These are phyloP conservation scores for Gonapodya prolifera DNA, from an alignment of 192 early-diverging fungal species.

Conservation along the genomic window DNA sequence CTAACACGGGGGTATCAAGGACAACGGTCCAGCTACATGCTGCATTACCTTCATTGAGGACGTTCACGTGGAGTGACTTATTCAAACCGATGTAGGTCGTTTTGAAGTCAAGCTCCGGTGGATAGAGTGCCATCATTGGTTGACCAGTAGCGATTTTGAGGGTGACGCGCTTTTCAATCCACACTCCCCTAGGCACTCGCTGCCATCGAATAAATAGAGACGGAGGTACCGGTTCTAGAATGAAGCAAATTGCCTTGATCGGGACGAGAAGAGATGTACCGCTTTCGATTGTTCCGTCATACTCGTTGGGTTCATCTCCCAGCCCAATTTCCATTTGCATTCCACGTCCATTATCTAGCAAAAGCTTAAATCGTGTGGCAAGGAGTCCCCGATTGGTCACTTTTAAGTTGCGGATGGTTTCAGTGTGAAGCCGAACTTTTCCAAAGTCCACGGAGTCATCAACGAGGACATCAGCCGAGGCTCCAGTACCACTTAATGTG, in stretches of 20 bases:
- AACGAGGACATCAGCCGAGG: conserved; percentile 34
- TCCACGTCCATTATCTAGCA: neutral
- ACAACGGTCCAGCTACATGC: conserved; percentile 33
- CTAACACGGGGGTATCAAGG: conserved; percentile 14
- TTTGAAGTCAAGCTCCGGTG: conserved; percentile 42
- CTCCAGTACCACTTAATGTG: conserved; percentile 36
- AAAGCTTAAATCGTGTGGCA: conserved; percentile 11
- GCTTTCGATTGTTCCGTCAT: conserved; percentile 28
- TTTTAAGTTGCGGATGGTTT: conserved; percentile 18
- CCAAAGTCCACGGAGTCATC: conserved; percentile 39
- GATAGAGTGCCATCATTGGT: conserved; percentile 37
- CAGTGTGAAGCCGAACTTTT: conserved; percentile 28
- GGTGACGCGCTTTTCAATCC: conserved; percentile 26
- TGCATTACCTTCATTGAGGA: conserved; percentile 47
- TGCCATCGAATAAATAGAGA: conserved; percentile 28
- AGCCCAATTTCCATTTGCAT: neutral
- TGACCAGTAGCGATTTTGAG: conserved; percentile 35
- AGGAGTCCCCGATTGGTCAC: conserved; percentile 41
- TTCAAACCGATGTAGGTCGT: conserved; percentile 46
- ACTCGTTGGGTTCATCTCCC: conserved; percentile 40
- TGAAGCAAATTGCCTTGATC: conserved; percentile 35
- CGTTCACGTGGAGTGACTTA: conserved; percentile 28
- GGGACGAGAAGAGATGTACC: conserved; percentile 22
- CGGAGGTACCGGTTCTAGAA: conserved; percentile 14
- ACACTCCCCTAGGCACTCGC: conserved; percentile 27